A percentile compares a stretch with the other conserved stretches of the same genome.
phyloP scores from a whole-genome alignment of 2,329 filamentous ascomycete species.

The Hypoxylon sp. region DNA sequence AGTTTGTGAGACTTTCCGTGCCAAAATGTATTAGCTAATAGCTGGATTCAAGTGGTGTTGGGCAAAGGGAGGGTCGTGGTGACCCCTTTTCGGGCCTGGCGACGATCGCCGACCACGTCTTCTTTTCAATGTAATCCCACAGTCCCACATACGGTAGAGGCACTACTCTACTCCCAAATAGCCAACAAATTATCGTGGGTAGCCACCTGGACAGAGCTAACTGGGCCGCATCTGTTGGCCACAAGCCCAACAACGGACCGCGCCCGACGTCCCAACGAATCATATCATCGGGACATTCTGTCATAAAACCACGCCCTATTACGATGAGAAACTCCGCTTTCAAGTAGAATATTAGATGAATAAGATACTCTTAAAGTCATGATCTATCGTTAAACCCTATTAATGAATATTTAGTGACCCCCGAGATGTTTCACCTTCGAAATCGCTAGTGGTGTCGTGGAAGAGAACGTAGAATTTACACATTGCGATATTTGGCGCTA shows the following conservation, averaged over 20 bases:
- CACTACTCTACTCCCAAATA: slow-evolving; percentile 25
- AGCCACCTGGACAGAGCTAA: slow-evolving; percentile 40
- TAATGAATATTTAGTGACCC: slow-evolving; percentile 23
- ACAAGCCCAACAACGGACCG: slow-evolving; percentile 39
- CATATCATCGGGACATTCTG: slow-evolving; percentile 20
- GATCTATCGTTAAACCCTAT: slow-evolving; percentile 6
- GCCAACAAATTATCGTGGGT: slow-evolving; percentile 6
- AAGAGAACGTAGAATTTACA: not conserved
- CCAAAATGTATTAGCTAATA: slow-evolving; percentile 28
- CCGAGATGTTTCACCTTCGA: not conserved
- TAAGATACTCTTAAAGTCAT: not conserved
- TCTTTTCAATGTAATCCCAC: slow-evolving; percentile 36
- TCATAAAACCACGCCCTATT: slow-evolving; percentile 30
- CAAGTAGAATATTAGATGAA: slow-evolving; percentile 7
- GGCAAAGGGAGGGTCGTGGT: slow-evolving; percentile 28
- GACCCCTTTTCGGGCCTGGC: slow-evolving; percentile 39
- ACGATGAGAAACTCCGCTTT: slow-evolving; percentile 9
- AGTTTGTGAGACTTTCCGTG: not conserved
- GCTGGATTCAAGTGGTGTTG: slow-evolving; percentile 11
- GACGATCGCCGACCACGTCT: slow-evolving; percentile 42
- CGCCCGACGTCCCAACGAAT: slow-evolving; percentile 42
- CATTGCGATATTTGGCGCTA: not conserved
- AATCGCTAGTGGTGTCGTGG: not conserved
- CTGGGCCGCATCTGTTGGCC: slow-evolving; percentile 34
- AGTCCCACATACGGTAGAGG: slow-evolving; percentile 30